Evolutionary conservation across 1,139 yeast genomes (phyloP), one percentile per base, ranked within the genome.

Genomic region (Pichia cactophila): DNA sequence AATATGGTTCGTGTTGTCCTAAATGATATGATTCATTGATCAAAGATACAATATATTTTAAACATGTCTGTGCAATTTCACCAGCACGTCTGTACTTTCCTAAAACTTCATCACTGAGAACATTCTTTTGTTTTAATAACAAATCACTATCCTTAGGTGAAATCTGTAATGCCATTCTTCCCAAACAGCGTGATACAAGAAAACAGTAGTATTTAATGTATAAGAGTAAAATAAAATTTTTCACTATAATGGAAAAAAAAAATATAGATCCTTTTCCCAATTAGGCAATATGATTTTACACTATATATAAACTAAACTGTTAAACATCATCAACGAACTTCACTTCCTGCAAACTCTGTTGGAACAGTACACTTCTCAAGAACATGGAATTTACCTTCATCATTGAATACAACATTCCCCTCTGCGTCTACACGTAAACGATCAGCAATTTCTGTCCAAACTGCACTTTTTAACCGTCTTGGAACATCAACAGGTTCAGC

Each of bases 1-100:
- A 71, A 60, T 78, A 70, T 33, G 74, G 73, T 36, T 69, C 71
- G 29, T 74, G 68, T 46, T 73, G 71, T 46, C 71, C 70, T 54
- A 70, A 71, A 63, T 85, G 94, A 66, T 83, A 86, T 29, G 83
- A 75, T 62, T 80, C 79, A 66, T 84, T 82, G 57, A 90, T 81
- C 62, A 87, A 75, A 50, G 77, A 73, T 41, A 78, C 72, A 50
- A 86, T 70, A 63, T 85, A 84, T 53, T 77, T 72, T 58, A 90
- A 72, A 48, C 89, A 86, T 20, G 96, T 84, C 69, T 89, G 97
- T n/a, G 94, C 73, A 59, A 90, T 82, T 68, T 86, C 90, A 42
- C 96, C 97, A 9, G 96, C 96, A 47, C 81, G 74, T 65, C 95
- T 77, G 69, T 90, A 89, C 69, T 89, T 90, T 58, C 83, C 90